phyloP scores from a whole-genome alignment of 2,329 filamentous ascomycete species.

The Blastomyces parvus region DNA sequence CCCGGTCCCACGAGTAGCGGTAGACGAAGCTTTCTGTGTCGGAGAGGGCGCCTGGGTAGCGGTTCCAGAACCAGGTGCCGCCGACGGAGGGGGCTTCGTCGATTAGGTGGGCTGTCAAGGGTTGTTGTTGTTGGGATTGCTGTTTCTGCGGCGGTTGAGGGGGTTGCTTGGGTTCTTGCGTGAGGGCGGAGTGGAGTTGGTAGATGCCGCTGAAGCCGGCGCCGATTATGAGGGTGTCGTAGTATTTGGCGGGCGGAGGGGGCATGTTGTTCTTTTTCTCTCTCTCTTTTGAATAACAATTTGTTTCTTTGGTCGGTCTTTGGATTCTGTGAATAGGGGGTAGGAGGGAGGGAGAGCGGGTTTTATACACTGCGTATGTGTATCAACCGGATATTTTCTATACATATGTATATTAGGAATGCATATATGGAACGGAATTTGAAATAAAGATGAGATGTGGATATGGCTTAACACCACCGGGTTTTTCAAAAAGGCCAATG shows the following conservation, averaged over 20 bases:
- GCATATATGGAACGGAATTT: no score
- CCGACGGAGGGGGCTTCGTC: not conserved
- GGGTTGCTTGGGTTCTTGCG: not conserved
- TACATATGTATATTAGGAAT: no score
- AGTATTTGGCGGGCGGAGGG: not conserved
- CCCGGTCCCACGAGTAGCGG: not conserved
- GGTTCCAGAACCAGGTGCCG: not conserved
- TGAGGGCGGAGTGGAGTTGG: slow-evolving; percentile 1
- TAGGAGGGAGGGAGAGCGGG: no score
- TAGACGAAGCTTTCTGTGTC: slow-evolving; percentile 2
- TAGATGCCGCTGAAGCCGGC: slow-evolving; percentile 3
- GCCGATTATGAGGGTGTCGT: not conserved
- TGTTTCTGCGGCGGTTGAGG: not conserved
- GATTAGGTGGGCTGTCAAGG: not conserved
- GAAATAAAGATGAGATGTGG: no score
- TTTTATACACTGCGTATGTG: no score
- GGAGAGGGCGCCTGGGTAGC: not conserved
- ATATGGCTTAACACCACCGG: no score
- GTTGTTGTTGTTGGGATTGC: not conserved
- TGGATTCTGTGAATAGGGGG: no score
- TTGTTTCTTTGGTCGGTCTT: no score
- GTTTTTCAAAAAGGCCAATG: no score
- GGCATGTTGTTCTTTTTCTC: not conserved
- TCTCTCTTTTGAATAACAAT: no score
- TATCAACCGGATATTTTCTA: no score